A percentile compares a stretch with the other conserved stretches of the same genome.
These are phyloP conservation scores for Houttuynia cordata DNA, from an alignment of 164 flowering plant genomes.

Conservation along the genomic window DNA sequence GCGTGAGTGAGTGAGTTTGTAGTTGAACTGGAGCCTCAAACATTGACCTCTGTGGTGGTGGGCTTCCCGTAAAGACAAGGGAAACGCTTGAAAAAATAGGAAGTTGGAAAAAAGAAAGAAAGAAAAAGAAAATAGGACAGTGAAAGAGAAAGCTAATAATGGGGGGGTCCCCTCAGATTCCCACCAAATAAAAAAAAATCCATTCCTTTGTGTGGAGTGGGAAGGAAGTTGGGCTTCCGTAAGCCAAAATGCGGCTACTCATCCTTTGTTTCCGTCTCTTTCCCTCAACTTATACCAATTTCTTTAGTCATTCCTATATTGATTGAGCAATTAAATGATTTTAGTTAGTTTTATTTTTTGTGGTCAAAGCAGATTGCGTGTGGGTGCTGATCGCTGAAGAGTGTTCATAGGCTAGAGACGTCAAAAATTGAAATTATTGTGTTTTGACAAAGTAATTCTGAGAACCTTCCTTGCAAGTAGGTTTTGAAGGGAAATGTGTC, in stretches of 20 bases:
- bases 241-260: slow-evolving; percentile 24
- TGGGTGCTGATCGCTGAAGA: slow-evolving; percentile 29
- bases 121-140: not conserved
- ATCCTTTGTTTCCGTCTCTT: not conserved
- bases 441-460: slow-evolving; percentile 2
- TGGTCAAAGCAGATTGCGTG: slow-evolving; percentile 75
- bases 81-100: slow-evolving; percentile 13
- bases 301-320: not conserved
- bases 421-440: slow-evolving; percentile 51
- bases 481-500: no score
- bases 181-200: not conserved
- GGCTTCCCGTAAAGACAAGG: slow-evolving; percentile 37
- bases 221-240: not conserved
- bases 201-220: not conserved
- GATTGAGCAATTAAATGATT: not conserved
- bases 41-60: slow-evolving; percentile 30
- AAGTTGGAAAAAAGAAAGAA: not conserved
- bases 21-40: slow-evolving; percentile 32
- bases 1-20: slow-evolving; percentile 30
- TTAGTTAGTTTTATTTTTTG: slow-evolving; percentile 3
- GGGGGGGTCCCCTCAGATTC: slow-evolving; percentile 2
- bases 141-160: not conserved
- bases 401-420: slow-evolving; percentile 29
- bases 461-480: no score
- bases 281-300: not conserved